Conservation (phyloP, 2,329 filamentous ascomycete species). For the Cryphonectria japonica region DNA sequence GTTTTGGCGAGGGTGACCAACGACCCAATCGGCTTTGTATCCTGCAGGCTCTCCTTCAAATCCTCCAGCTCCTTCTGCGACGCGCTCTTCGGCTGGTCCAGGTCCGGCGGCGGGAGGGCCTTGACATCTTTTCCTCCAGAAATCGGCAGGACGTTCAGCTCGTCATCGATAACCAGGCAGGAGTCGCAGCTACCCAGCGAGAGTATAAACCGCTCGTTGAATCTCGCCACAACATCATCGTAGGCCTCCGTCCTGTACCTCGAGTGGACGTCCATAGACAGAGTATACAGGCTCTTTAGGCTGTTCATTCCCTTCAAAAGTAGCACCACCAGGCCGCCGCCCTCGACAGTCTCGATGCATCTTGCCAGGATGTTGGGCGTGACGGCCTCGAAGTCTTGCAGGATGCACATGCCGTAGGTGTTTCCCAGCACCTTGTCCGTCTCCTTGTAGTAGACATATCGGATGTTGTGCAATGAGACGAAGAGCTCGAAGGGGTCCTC, state of each 20-base stretch:
- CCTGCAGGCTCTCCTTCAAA: constrained; percentile 85
- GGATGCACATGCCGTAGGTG: constrained; percentile 96
- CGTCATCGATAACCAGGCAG: constrained; percentile 95
- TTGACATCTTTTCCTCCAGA: constrained; percentile 92
- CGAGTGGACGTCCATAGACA: constrained; percentile 98
- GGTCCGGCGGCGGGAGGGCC: constrained; percentile 74
- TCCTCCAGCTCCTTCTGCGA: constrained; percentile 77
- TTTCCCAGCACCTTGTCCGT: constrained; percentile 98
- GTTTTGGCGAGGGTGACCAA: constrained; percentile 86
- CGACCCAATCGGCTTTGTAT: constrained; percentile 83
- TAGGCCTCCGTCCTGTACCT: constrained; percentile 96
- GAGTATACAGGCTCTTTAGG: constrained; percentile 92
- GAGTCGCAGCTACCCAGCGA: constrained; percentile 94
- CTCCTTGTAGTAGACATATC: constrained; percentile 99
- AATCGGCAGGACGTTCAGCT: constrained; percentile 95
- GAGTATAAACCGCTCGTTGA: constrained; percentile 96
- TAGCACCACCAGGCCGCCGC: constrained; percentile 87
- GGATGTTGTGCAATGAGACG: constrained; percentile 93
- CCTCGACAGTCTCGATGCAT: constrained; percentile 96
- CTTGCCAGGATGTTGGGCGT: constrained; percentile 95
- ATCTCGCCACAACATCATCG: constrained; percentile 89
- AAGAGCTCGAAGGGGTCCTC: constrained; percentile 98
- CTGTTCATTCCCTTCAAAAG: constrained; percentile 96
- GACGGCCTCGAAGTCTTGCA: constrained; percentile 97
- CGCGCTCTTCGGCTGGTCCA: constrained; percentile 72